Conservation (phyloP, 2,329 filamentous ascomycete genomes). For the Helminthosporium solani region DNA sequence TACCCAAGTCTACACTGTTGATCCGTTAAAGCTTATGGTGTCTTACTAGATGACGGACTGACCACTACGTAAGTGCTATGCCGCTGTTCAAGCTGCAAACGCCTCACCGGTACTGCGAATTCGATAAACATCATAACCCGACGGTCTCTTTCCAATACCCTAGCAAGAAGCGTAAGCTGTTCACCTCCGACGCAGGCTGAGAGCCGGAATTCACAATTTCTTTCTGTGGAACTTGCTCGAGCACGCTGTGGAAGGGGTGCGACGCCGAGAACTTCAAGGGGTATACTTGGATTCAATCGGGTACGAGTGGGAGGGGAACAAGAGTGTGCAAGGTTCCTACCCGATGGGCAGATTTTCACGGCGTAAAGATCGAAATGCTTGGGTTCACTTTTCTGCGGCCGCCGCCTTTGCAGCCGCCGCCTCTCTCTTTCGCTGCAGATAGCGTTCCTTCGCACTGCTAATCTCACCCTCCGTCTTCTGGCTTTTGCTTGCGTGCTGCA, state of each 20-base stretch:
- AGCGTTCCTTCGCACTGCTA: constrained; percentile 75
- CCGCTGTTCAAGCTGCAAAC: constrained; percentile 17
- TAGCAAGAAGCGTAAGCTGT: constrained; percentile 11
- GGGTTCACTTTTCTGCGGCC: constrained; percentile 13
- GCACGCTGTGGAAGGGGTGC: constrained; percentile 20
- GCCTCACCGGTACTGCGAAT: constrained; percentile 15
- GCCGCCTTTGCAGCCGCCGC: constrained; percentile 72
- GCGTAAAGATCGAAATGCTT: constrained; percentile 13
- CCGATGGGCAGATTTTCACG: constrained; percentile 17
- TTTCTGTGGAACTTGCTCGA: constrained; percentile 19
- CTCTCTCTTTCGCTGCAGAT: constrained; percentile 73
- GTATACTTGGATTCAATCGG: constrained; percentile 12
- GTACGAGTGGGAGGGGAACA: constrained; percentile 7
- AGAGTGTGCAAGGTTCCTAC: constrained; percentile 7
- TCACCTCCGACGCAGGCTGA: constrained; percentile 14
- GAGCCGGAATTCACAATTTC: constrained; percentile 17
- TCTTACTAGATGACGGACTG: too few relatives aligned
- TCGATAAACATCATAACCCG: constrained; percentile 16
- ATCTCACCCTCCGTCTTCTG: constrained; percentile 76
- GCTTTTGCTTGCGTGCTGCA: constrained; percentile 70
- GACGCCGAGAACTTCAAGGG: constrained; percentile 14
- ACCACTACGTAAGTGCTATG: constrained; percentile 19
- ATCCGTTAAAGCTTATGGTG: too few relatives aligned
- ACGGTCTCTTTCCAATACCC: constrained; percentile 9
- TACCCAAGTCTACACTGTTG: too few relatives aligned